phyloP scores from a whole-genome alignment of 306 rosid species.

The Dalbergia cultrata region DNA sequence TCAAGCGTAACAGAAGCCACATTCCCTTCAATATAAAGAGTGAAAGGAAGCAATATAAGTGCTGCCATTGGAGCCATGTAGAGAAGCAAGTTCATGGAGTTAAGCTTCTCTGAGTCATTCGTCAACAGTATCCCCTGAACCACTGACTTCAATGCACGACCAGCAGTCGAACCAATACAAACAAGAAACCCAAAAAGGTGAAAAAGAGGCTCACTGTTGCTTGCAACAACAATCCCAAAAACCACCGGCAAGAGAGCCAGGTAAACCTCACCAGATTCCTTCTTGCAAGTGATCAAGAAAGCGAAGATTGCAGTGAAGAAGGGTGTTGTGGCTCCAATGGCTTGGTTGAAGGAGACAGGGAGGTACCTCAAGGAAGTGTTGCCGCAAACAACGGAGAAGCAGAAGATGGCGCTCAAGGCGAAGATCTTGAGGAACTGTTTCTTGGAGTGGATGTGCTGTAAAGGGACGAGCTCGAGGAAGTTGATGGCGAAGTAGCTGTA shows the following conservation, averaged over 20 bases:
- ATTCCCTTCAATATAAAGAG: slow-evolving; percentile 88
- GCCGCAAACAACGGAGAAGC: slow-evolving; percentile 52
- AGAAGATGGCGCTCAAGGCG: slow-evolving; percentile 74
- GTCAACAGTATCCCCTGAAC: slow-evolving; percentile 87
- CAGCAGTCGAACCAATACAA: slow-evolving; percentile 44
- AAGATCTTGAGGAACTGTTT: slow-evolving; percentile 84
- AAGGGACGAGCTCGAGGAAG: slow-evolving; percentile 78
- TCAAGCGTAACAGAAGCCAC: slow-evolving; percentile 67
- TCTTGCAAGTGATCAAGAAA: not conserved
- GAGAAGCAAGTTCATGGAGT: slow-evolving; percentile 89
- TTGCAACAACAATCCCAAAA: slow-evolving; percentile 71
- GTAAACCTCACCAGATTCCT: slow-evolving; percentile 3
- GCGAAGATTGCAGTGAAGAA: slow-evolving; percentile 1
- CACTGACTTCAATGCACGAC: slow-evolving; percentile 88
- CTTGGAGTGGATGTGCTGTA: slow-evolving; percentile 80
- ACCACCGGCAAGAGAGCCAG: slow-evolving; percentile 77
- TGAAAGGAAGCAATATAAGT: slow-evolving; percentile 73
- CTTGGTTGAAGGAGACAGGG: slow-evolving; percentile 92
- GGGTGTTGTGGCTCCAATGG: slow-evolving; percentile 94
- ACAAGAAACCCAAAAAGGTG: slow-evolving; percentile 48
- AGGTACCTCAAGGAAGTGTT: slow-evolving; percentile 88
- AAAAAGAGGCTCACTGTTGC: slow-evolving; percentile 45
- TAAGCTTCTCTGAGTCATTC: slow-evolving; percentile 92
- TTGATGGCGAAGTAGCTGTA: slow-evolving; percentile 71
- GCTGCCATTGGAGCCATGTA: slow-evolving; percentile 57